phyloP scores from a whole-genome alignment of 2,329 filamentous ascomycete genomes.

The Myriosclerotinia duriaeana region DNA sequence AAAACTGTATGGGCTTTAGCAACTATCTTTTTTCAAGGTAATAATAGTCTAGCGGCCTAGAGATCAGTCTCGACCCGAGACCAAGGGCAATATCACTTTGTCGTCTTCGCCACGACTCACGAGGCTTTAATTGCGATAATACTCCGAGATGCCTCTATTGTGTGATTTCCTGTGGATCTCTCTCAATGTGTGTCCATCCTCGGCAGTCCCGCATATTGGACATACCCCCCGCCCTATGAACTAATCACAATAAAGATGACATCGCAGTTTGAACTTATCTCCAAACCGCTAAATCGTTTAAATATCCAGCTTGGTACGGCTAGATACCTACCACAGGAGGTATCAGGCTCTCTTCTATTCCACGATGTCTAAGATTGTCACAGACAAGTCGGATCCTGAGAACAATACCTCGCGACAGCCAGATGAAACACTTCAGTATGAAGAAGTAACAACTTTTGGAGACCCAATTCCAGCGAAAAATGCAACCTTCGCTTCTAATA shows the following conservation, averaged over 20 bases:
- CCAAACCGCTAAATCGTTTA: background rate
- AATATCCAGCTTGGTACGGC: background rate
- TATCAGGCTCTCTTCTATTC: background rate
- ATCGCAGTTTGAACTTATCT: background rate
- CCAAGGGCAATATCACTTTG: background rate
- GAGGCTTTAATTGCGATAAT: background rate
- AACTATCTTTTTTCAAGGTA: background rate
- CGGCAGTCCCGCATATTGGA: background rate
- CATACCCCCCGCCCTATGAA: background rate
- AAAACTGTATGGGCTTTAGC: background rate
- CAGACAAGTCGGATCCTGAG: conserved; percentile 9
- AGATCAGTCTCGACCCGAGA: conserved; percentile 11
- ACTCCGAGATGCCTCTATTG: conserved; percentile 8
- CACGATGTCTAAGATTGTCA: conserved; percentile 12
- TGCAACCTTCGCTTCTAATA: background rate
- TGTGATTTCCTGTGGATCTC: conserved; percentile 20
- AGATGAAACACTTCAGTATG: conserved; percentile 25
- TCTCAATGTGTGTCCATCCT: background rate
- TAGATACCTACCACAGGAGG: background rate
- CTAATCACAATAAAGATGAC: conserved; percentile 6
- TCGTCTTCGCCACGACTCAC: conserved; percentile 3
- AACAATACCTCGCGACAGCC: background rate
- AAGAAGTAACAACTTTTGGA: conserved; percentile 28
- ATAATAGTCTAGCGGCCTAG: background rate
- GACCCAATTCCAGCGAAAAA: conserved; percentile 25